These are phyloP conservation scores for Apiospora pterosperma DNA, from an alignment of 2,329 filamentous ascomycete species.

Conservation along the genomic window DNA sequence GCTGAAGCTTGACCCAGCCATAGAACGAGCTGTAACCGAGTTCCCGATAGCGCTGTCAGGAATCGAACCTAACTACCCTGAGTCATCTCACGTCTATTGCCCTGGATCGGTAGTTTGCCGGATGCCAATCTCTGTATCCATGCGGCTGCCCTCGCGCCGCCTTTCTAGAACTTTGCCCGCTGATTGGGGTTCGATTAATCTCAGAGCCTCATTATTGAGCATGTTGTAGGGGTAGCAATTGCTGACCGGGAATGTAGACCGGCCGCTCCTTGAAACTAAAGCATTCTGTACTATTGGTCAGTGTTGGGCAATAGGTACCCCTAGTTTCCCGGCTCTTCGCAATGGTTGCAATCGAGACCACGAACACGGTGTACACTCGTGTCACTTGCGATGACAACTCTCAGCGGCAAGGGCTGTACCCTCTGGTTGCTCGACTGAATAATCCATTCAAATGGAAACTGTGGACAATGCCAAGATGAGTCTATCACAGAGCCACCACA, in stretches of 20 bases:
- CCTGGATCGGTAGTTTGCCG: too few relatives aligned
- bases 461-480: background rate
- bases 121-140: background rate
- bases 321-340: background rate
- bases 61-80: background rate
- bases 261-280: background rate
- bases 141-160: background rate
- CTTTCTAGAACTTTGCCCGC: background rate
- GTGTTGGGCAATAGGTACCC: background rate
- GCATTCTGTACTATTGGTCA: background rate
- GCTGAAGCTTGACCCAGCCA: background rate
- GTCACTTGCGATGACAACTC: background rate
- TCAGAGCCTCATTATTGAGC: background rate
- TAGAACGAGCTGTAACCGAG: background rate
- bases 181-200: background rate
- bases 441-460: background rate
- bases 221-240: background rate
- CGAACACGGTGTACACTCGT: background rate
- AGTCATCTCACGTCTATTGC: background rate
- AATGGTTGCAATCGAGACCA: background rate
- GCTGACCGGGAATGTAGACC: background rate
- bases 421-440: background rate
- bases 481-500: background rate
- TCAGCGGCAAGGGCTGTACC: background rate
- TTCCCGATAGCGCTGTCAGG: background rate